These are phyloP conservation scores for Leccinum sublutescens DNA, from an alignment of 768 basidiomycete species.

Conservation along the genomic window DNA sequence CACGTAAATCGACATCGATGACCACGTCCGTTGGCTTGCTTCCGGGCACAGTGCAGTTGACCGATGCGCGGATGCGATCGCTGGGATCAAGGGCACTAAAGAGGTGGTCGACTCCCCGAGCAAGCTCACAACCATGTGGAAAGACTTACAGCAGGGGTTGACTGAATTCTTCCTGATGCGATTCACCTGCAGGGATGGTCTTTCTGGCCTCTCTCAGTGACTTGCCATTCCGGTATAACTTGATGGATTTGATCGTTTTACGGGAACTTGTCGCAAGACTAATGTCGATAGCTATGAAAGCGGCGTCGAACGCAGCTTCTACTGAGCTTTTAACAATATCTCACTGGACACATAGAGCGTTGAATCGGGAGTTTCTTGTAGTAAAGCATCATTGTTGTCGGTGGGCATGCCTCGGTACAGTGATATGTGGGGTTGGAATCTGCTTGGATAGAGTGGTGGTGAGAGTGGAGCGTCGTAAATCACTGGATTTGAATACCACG, in stretches of 20 bases:
- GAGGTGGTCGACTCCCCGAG: not conserved
- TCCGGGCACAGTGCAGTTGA: not conserved
- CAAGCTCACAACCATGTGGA: not conserved
- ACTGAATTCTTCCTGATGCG: not conserved
- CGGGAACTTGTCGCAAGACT: not conserved
- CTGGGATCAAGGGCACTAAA: not conserved
- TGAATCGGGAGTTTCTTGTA: not conserved
- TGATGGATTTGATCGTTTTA: not conserved
- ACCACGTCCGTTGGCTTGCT: not conserved
- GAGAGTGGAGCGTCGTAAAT: not conserved
- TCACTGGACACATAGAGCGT: not conserved
- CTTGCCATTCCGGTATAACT: not conserved
- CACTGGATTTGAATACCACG: not conserved
- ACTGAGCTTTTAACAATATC: not conserved
- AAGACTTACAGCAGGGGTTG: not conserved
- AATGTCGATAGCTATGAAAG: not conserved
- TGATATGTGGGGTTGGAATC: not conserved
- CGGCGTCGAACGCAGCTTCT: not conserved
- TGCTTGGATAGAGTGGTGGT: not conserved
- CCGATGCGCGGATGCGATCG: not conserved
- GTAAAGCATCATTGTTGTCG: not conserved
- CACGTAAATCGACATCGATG: not conserved
- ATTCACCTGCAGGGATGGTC: not conserved
- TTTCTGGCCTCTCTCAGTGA: not conserved
- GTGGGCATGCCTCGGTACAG: not conserved